Percentiles rank a stretch among this genome's conserved stretches.
These are phyloP conservation scores for Ramaria rubella DNA, from an alignment of 768 basidiomycete genomes.

Conservation along the genomic window DNA sequence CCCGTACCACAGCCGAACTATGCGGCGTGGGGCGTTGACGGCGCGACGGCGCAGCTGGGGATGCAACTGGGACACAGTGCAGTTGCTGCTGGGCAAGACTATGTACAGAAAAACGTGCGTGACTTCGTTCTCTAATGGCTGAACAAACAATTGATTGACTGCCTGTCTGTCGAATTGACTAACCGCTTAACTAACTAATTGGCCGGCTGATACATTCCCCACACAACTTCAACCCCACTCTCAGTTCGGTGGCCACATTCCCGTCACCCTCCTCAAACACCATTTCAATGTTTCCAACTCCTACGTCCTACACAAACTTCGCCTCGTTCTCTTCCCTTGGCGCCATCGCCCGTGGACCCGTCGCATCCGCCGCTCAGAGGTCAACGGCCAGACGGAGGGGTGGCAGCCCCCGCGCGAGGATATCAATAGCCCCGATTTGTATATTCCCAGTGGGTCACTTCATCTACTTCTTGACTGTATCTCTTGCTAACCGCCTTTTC, in stretches of 20 bases:
- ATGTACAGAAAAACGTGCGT: constrained; percentile 87
- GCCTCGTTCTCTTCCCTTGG: constrained; percentile 93
- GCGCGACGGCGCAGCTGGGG: constrained; percentile 90
- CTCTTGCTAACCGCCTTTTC: background rate
- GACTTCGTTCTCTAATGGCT: constrained; percentile 3
- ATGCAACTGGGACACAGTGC: constrained; percentile 93
- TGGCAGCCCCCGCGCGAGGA: constrained; percentile 91
- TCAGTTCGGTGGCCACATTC: constrained; percentile 77
- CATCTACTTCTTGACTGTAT: background rate
- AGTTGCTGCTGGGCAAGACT: constrained; percentile 89
- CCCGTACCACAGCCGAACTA: constrained; percentile 46
- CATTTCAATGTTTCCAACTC: constrained; percentile 95
- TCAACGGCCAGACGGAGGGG: constrained; percentile 55
- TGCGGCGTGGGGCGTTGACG: constrained; percentile 80
- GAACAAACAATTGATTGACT: constrained; percentile 12
- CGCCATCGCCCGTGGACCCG: constrained; percentile 83
- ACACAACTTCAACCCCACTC: no score
- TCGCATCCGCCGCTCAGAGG: constrained; percentile 54
- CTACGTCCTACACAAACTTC: constrained; percentile 87
- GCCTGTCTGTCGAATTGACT: background rate
- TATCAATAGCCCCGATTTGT: constrained; percentile 92
- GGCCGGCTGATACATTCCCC: constrained; percentile 7
- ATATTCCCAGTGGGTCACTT: constrained; percentile 71
- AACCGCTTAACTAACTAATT: background rate
- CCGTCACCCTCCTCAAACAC: constrained; percentile 71